Evolutionary conservation across 164 flowering plant genomes (phyloP), one percentile per base, ranked within the genome.

Genomic region (Aristolochia contorta): DNA sequence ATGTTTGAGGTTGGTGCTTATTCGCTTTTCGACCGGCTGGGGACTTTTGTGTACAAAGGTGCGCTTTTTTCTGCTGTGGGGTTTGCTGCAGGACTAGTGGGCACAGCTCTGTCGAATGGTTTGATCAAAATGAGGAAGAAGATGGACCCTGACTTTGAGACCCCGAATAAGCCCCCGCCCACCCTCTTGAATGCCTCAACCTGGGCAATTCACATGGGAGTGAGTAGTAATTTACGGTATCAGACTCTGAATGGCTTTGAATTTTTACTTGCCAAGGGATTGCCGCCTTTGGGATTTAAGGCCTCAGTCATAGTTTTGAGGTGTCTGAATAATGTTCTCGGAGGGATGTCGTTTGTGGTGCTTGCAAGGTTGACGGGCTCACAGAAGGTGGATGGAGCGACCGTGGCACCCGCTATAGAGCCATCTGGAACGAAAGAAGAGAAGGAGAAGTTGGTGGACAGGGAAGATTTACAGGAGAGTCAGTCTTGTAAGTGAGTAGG

Each of bases 41-140:
- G 98, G 4, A 91, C 98, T 1, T 79, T 91, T 23, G 86, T 87
- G 19, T 91, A 82, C 67, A 91, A 91, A 69, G 98, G 98, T n/a
- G 56, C 73, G 9, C 47, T 87, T 0, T 91, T 91, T 66, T 89
- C 98, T 2, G 85, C 81, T 0, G 96, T 91, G 6, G 98, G 98
- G 0, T 81, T 91, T 19, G 91, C 81, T 0, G 98, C 98, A 0
- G 98, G 98, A 13, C 74, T 91, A 0, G 92, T 79, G 3, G 98
- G 98, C 20, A 91, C 98, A 2, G 95, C 92, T 3, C 16, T 91
- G 4, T 87, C 98, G 0, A 91, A 89, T 66, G 91, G 89, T 18
- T 60, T 93, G 82, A 84, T 93, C 58, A 67, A 53, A 61, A 51
- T 80, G 78, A 84, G 84, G 80, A 93, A 90, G 80, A 85, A 86